Base-by-base conservation (phyloP, 805 yeast genomes). In the Metschnikowia rubicola region DNA sequence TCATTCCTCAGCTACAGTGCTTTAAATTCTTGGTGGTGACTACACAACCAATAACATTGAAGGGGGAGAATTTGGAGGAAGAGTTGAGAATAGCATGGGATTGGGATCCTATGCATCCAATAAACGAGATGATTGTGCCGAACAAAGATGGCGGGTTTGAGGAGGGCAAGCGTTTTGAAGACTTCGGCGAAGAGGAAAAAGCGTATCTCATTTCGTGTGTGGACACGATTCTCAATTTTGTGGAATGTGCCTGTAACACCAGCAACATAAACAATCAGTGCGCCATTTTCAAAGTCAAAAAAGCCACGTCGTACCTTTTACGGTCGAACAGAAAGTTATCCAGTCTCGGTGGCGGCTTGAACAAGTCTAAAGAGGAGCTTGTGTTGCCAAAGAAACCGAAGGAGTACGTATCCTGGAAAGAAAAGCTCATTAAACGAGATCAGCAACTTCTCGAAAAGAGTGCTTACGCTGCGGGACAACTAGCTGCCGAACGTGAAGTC, bases 71-170 rank as follows among this genome's bases (percentile, higher is more conserved):
- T 2, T 11, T 73, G 43, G 64, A 74, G 9, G 79, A 82, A 35
- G 97, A 91, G 60, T 65, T 92, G 17, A 77, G 91, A 0, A 64
- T 89, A 9, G 79, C 83, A 2, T 92, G 98, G 98, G 88, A 84
- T 50, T 92, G 97, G 96, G 96, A 90, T 60, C 61, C 66, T 3
- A 53, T 69, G 13, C 96, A 90, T 61, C 96, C 97, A 2, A 86
- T 89, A 34, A 67, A 71, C 44, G 74, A 75, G 53, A 66, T 86
- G 45, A 70, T 77, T 26, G 64, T 68, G 26, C 48, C 51, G 17
- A 55, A 49, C 19, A 57, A 56, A 35, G 39, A 40, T 3, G 58
- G 58, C 0, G 53, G 46, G 11, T 44, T 37, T 11, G 54, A 52
- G 3, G 76, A n/a, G 63, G 68, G 29, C 53, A 65, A 58, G 41